Conservation (phyloP, 345 rosid species). For the Raphanus raphanistrum region DNA sequence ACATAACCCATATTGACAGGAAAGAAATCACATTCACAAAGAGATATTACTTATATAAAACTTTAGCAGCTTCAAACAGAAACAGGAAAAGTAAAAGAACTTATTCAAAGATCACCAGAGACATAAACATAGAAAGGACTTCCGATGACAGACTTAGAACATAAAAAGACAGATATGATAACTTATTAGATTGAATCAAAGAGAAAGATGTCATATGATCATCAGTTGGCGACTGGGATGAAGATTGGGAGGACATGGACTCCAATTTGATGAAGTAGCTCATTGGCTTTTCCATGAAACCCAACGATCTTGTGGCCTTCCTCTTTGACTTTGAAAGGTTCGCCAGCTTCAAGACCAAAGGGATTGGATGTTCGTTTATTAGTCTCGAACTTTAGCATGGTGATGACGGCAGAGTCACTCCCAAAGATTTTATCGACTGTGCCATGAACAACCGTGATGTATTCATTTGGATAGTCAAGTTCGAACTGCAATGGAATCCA, state of each 20-base stretch:
- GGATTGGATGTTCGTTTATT: conserved; percentile 33
- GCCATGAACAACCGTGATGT: conserved; percentile 26
- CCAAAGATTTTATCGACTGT: conserved; percentile 20
- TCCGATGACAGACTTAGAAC: not conserved
- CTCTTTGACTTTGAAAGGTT: not conserved
- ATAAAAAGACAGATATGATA: not conserved
- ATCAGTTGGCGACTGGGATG: not conserved
- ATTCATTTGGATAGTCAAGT: conserved; percentile 40
- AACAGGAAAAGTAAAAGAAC: not conserved
- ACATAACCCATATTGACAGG: not conserved
- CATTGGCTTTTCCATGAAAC: conserved; percentile 29
- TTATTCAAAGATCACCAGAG: not conserved
- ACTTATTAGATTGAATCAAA: not conserved
- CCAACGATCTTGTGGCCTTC: conserved; percentile 32
- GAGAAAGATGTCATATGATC: not conserved
- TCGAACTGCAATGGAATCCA: conserved; percentile 16
- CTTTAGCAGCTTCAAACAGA: not conserved
- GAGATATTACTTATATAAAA: not conserved
- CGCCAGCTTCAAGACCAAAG: conserved; percentile 29
- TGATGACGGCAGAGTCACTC: conserved; percentile 11
- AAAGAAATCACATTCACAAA: not conserved
- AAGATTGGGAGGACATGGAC: not conserved
- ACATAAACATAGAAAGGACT: not conserved
- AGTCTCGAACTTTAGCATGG: conserved; percentile 31
- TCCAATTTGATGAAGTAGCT: conserved; percentile 2